phyloP scores from a whole-genome alignment of 352 stramenopile genomes.

The Ophiocytium majus region DNA sequence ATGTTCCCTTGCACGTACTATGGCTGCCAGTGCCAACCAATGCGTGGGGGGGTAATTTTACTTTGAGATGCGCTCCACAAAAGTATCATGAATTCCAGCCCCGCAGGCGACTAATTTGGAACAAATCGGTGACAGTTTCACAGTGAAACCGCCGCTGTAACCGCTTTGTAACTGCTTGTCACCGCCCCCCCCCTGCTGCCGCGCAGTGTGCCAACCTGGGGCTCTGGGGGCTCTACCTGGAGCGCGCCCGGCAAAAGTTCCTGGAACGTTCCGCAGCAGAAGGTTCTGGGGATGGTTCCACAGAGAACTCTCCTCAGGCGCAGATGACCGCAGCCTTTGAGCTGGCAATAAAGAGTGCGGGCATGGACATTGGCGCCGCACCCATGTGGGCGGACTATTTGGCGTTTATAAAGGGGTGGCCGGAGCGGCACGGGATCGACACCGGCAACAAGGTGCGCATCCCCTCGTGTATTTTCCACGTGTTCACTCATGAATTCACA shows the following conservation, averaged over 20 bases:
- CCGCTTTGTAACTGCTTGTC: no score
- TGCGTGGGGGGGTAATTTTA: no score
- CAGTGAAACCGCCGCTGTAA: no score
- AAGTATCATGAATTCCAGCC: no score
- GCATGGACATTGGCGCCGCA: not conserved
- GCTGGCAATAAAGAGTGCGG: constrained; percentile 26
- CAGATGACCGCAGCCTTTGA: constrained; percentile 40
- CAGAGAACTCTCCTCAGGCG: constrained; percentile 21
- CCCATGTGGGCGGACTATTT: constrained; percentile 45
- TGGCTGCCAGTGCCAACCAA: no score
- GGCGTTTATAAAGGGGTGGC: constrained; percentile 43
- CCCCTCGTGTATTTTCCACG: not conserved
- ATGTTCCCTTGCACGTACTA: no score
- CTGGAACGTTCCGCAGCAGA: no score
- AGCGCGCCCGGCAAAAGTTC: constrained; percentile 23
- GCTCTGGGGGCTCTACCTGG: constrained; percentile 48
- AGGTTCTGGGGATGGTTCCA: not conserved
- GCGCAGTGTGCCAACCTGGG: constrained; percentile 46
- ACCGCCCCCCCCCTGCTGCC: no score
- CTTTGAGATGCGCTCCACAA: no score
- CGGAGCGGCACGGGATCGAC: constrained; percentile 36
- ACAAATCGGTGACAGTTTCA: no score
- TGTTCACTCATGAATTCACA: no score
- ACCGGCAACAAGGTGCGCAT: constrained; percentile 45
- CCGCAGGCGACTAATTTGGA: no score